Conservation (phyloP, 257 asterid species). For the Leonotis leonurus region DNA sequence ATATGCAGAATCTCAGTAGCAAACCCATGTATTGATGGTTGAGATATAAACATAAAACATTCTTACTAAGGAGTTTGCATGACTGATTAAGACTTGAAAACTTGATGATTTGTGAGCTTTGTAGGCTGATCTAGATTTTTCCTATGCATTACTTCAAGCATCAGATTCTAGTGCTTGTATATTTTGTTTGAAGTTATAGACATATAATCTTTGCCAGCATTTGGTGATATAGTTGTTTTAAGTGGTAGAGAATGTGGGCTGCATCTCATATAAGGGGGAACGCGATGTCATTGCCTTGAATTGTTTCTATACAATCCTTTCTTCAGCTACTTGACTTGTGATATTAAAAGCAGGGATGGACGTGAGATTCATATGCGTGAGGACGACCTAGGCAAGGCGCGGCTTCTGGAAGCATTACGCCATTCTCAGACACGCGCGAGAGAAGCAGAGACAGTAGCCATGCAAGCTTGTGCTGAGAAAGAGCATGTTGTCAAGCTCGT, state of each 20-base stretch:
- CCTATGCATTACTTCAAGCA: too few relatives aligned
- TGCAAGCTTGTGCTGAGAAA: constrained; percentile 61
- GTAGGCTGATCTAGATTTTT: background rate
- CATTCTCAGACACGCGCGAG: constrained; percentile 99
- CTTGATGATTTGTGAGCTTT: background rate
- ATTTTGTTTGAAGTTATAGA: too few relatives aligned
- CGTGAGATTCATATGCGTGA: constrained; percentile 10
- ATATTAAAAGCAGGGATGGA: constrained; percentile 19
- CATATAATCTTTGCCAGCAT: too few relatives aligned
- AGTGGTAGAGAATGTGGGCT: too few relatives aligned
- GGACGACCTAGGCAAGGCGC: constrained; percentile 39
- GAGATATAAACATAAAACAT: background rate
- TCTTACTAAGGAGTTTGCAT: background rate
- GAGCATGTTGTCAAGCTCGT: constrained; percentile 68
- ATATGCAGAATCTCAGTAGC: background rate
- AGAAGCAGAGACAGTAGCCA: constrained; percentile 78
- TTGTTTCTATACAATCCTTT: background rate
- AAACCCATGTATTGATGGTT: background rate
- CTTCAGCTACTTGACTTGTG: background rate
- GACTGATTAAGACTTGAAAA: background rate
- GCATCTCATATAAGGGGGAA: too few relatives aligned
- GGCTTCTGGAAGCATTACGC: constrained; percentile 65
- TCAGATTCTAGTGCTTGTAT: background rate
- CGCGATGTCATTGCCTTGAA: background rate
- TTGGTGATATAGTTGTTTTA: too few relatives aligned